Base-by-base conservation (phyloP, 495 filamentous ascomycete species). In the Friedmanniomyces endolithicus region DNA sequence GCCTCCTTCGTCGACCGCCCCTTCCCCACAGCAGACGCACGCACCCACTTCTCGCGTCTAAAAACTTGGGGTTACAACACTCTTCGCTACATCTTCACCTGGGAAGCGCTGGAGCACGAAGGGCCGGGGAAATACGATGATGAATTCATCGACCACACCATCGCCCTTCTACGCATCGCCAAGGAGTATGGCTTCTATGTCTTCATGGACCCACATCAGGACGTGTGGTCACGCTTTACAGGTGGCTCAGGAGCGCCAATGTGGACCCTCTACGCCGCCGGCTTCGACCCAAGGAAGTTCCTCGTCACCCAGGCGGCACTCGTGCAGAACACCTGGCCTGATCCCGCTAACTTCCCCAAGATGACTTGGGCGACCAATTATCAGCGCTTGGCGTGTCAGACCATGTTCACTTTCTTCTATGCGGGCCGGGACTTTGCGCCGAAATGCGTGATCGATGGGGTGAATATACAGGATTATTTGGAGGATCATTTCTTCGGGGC, bases 281-380 rank as follows among this genome's bases (percentile, higher is more conserved):
- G 92, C 8, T 71, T 98, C 23, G 86, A 98, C 61, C 92, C 94
- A 2, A 75, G 78, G 63, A 78, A 76, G 29, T 96, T 98, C 63
- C 80, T 81, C 43, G 81, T 79, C 23, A 98, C 90, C 16, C 86
- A 95, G 68, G 94, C 89, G 2, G 88, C 94, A 20, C 75, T 95
- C 41, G 90, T 98, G 23, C 92, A 98, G 43, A 98, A 97, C 63
- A 90, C 85, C 0, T 95, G 85, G 62, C 83, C 88, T n/a, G 76
- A 94, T 34, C 87, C 89, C 17, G 81, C 80, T 4, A 76, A 81
- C 2, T 98, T 92, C 64, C 94, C 92, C 2, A 97, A 97, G 70
- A 98, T 98, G 92, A 88, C 95, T 20, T 98, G 92, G 92, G 87
- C 90, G 45, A 98, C 92, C 22, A 97, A 98, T 63, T 98, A 98